A percentile compares a stretch with the other conserved stretches of the same genome.
These are phyloP conservation scores for Phytophthora tubulina DNA, from an alignment of 352 stramenopile genomes.

Conservation along the genomic window DNA sequence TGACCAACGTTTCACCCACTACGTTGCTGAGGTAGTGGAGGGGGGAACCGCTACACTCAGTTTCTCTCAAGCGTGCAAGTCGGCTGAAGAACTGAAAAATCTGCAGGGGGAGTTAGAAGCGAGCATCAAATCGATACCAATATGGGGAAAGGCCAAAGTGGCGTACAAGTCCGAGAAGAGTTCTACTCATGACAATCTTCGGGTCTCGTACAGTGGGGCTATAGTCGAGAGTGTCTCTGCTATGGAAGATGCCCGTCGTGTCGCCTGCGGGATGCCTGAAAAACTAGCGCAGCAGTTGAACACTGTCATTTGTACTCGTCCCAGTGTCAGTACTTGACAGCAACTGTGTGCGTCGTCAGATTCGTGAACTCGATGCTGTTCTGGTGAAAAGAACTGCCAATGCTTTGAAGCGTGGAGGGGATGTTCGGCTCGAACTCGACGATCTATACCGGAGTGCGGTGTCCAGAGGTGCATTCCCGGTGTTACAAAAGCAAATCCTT, in stretches of 20 bases:
- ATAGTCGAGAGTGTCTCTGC: neutral
- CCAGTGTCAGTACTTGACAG: neutral
- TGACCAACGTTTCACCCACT: neutral
- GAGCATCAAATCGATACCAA: neutral
- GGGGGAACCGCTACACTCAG: neutral
- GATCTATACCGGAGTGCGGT: neutral
- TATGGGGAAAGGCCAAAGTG: neutral
- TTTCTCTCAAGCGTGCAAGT: conserved; percentile 2
- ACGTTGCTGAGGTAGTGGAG: neutral
- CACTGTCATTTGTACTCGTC: conserved; percentile 1
- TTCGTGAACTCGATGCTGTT: neutral
- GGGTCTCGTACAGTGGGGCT: conserved; percentile 4
- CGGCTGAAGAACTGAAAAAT: neutral
- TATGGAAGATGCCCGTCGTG: conserved; percentile 1
- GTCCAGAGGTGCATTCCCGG: neutral
- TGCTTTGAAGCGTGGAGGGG: neutral
- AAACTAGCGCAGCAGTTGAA: conserved; percentile 4
- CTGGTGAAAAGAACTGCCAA: neutral
- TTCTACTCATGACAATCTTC: neutral
- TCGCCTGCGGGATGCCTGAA: neutral
- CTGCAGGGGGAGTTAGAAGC: neutral
- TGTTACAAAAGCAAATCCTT: neutral
- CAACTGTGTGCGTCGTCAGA: neutral
- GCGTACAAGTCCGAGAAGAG: neutral
- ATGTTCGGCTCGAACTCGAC: conserved; percentile 1